Evolutionary conservation across 768 basidiomycete genomes (phyloP), one percentile per base, ranked within the genome.

Genomic region (Tylopilus rubrobrunneus): DNA sequence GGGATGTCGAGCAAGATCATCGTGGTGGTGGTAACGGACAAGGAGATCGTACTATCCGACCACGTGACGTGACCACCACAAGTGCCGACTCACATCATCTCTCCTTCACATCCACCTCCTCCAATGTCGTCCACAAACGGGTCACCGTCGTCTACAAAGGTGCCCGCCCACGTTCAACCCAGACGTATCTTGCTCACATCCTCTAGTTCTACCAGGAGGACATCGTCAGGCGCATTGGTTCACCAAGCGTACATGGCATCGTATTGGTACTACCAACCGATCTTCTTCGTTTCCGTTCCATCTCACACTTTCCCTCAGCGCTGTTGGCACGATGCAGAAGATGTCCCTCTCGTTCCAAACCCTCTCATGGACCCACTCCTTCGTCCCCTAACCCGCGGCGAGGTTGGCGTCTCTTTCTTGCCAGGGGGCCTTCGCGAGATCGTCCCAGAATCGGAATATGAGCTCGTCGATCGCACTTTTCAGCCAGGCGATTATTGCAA

Each of bases 291-390:
- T 53, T 12, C 47, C 29, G 49, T 31, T 36, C 46, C 39, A 28
- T 36, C 58, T 57, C 53, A 65, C 45, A 34, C 5, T 7, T 48
- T 41, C n/a, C 37, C 48, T 9, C 65, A 94, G 92, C 82, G 89
- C 71, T 90, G 86, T 62, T 94, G 92, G 92, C 86, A 90, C 57
- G 90, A 93, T 67, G 83, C 85, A 10, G 91, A 94, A 58, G 89
- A 91, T 55, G 65, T 81, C 14, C 78, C 77, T 31, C 70, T 71
- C 0, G 71, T 76, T 4, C 67, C 72, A 27, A 71, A 73, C 34
- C 69, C 69, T 17, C 62, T 76, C 51, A 60, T 74, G 40, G 88
- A 92, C 69, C 87, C 89, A 12, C 75, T 92, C 49, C 82, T 90
- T 78, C 78, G 91, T 44, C 83, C 85, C 10, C 78, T 94, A 21